Evolutionary conservation across 106 monocot species (phyloP).

Genomic region (Ottelia alismoides): DNA sequence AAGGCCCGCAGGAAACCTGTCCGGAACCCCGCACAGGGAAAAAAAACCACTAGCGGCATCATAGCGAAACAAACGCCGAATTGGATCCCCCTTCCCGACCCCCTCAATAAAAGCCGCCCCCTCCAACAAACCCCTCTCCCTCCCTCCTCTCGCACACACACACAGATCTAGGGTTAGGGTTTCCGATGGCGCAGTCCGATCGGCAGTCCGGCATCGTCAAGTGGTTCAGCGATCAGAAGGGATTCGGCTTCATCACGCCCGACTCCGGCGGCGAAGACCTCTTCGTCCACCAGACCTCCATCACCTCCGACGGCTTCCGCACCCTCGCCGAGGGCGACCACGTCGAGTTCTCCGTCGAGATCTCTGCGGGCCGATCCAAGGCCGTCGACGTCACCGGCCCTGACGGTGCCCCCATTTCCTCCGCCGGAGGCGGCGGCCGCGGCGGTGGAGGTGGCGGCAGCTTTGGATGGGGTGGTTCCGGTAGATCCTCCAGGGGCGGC

Average conservation of each 20-base stretch:
- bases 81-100: no score
- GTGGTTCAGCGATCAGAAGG: conserved; percentile 22
- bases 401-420: conserved; percentile 5
- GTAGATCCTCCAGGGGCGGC: no score
- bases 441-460: conserved; percentile 8
- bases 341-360: conserved; percentile 31
- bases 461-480: background rate
- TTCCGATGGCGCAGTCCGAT: conserved; percentile 9
- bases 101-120: no score
- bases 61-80: no score
- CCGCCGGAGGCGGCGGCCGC: conserved; percentile 7
- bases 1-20: no score
- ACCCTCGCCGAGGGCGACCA: conserved; percentile 25
- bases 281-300: conserved; percentile 25
- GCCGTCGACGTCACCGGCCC: conserved; percentile 34
- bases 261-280: conserved; percentile 20
- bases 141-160: no score
- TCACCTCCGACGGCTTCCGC: conserved; percentile 15
- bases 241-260: conserved; percentile 42
- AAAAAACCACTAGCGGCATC: no score
- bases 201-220: conserved; percentile 12
- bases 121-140: no score
- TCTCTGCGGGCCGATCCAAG: conserved; percentile 31
- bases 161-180: no score
- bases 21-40: no score